These are phyloP conservation scores for Petrea volubilis DNA, from an alignment of 257 asterid genomes.

Conservation along the genomic window DNA sequence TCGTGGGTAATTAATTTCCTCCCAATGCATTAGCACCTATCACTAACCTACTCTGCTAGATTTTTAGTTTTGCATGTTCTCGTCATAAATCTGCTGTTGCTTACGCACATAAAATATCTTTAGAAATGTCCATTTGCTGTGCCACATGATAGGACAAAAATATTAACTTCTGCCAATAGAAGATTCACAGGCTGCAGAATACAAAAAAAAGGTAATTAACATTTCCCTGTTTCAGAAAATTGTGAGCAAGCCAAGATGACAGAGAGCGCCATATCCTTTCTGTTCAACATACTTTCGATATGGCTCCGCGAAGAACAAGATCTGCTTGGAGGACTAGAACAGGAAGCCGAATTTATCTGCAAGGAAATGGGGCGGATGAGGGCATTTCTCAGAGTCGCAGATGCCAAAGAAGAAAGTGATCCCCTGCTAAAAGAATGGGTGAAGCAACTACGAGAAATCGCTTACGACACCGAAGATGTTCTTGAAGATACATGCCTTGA, in stretches of 20 bases:
- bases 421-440: conserved; percentile 16
- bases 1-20: too few species aligned
- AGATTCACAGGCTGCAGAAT: too few species aligned
- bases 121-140: too few species aligned
- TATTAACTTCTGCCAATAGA: too few species aligned
- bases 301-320: conserved; percentile 15
- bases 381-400: conserved; percentile 34
- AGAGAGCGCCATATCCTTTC: conserved; percentile 19
- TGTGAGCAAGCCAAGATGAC: conserved; percentile 21
- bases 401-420: conserved; percentile 31
- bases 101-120: too few species aligned
- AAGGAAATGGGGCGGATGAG: conserved; percentile 30
- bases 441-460: background rate
- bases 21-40: too few species aligned
- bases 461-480: background rate
- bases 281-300: conserved; percentile 21
- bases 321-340: conserved; percentile 7
- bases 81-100: too few species aligned
- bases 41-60: too few species aligned
- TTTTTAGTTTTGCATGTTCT: too few species aligned
- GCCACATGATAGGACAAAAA: too few species aligned
- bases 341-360: conserved; percentile 3
- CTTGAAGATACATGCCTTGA: background rate
- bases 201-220: too few species aligned
- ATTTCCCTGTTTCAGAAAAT: background rate